Evolutionary conservation across 1,284 basidiomycete genomes (phyloP), one percentile per base, ranked within the genome.

Genomic region (Inonotus obliquus): DNA sequence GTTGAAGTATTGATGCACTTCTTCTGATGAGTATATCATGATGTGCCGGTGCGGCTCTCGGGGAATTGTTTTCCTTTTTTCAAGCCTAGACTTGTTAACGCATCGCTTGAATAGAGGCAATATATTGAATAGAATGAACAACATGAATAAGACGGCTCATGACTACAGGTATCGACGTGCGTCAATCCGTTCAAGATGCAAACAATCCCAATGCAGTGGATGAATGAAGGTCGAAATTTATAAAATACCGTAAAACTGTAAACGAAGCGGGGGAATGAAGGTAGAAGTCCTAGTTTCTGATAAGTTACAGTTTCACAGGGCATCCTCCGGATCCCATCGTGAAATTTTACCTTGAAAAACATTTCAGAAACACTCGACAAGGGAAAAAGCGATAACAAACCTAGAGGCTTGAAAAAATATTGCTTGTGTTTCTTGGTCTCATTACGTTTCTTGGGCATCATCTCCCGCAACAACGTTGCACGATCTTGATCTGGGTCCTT

Each of bases 341-440:
- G 81, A 79, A n/a, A 84, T 81, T 72, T 83, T 86, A 35, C 73
- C 82, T 58, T 19, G 11, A 45, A 29, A 23, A 25, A 41, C 10
- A 19, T 35, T 11, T 21, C 21, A 58, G 32, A 23, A 10, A 23
- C 32, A 3, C 13, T 35, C 49, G 53, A 54, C 35, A 10, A 11
- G 13, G 5, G 13, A 14, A 58, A 49, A 21, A 6, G 21, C 21
- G 39, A 7, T 19, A 49, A 49, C 47, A 51, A 27, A 58, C 56
- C 60, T 63, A 87, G 69, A 13, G 89, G 89, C 44, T 79, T 79
- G 76, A 84, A 91, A 73, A 91, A 91, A 74, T 91, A 91, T 71
- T 89, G 86, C 71, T 91, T 91, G 65, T 86, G 87, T 74, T 87
- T 86, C 78, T 85, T 89, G 70, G 88, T 89, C 73, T 83, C 87